A percentile compares a stretch with the other conserved stretches of the same genome.
These are phyloP conservation scores for Xanthoceras sorbifolium DNA, from an alignment of 345 rosid genomes.

Conservation along the genomic window DNA sequence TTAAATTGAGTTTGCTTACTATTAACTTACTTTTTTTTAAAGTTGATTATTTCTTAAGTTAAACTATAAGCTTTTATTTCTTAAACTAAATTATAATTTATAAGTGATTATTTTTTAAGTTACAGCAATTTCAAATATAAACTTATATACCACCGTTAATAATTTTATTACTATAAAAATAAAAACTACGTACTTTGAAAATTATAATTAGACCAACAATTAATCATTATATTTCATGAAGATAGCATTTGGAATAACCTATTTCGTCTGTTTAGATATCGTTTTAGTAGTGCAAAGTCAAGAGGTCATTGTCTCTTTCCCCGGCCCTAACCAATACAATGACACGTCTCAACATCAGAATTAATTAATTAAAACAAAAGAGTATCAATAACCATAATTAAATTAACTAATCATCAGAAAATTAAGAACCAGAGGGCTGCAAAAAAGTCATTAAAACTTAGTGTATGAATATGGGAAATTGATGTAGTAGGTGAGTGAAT, in stretches of 20 bases:
- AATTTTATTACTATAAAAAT: too few species aligned
- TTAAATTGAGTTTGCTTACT: too few species aligned
- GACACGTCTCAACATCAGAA: not conserved
- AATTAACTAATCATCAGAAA: not conserved
- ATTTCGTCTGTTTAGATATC: not conserved
- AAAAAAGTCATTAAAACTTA: not conserved
- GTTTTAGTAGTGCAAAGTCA: not conserved
- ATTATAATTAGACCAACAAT: not conserved
- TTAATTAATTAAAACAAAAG: not conserved
- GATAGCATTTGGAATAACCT: not conserved
- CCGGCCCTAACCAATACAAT: not conserved
- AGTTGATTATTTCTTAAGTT: too few species aligned
- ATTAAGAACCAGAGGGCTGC: not conserved
- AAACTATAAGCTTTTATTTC: too few species aligned
- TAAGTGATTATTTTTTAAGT: too few species aligned
- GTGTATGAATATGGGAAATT: not conserved
- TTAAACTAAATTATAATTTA: too few species aligned
- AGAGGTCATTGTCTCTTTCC: not conserved
- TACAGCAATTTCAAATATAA: too few species aligned
- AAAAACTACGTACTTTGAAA: not conserved
- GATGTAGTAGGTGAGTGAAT: constrained; percentile 26
- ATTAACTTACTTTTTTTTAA: too few species aligned
- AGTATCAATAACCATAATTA: not conserved
- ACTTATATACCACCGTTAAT: too few species aligned
- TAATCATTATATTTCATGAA: not conserved